phyloP scores from a whole-genome alignment of 1,284 basidiomycete genomes.

The Paramarasmius palmivorus region DNA sequence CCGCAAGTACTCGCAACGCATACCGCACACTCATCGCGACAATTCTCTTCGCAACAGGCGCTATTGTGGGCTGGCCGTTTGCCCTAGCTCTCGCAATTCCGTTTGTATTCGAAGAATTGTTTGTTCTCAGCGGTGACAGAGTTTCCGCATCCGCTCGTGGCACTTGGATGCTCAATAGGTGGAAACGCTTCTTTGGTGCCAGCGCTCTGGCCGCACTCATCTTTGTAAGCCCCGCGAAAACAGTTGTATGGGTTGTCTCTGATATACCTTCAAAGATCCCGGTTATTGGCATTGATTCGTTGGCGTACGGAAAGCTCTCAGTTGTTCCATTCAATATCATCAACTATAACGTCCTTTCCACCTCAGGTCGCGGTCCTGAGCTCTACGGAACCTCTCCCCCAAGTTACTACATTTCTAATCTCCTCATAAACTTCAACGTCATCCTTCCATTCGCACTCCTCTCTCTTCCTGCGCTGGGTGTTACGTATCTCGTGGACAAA shows the following conservation, averaged over 20 bases:
- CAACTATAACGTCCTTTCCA: slow-evolving; percentile 88
- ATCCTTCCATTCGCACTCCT: slow-evolving; percentile 78
- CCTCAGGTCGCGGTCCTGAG: slow-evolving; percentile 74
- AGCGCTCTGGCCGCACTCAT: slow-evolving; percentile 61
- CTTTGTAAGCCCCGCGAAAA: slow-evolving; percentile 77
- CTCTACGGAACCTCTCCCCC: slow-evolving; percentile 93
- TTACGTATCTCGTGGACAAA: slow-evolving; percentile 78
- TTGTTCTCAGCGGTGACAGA: slow-evolving; percentile 73
- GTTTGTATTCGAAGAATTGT: slow-evolving; percentile 90
- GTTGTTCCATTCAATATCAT: slow-evolving; percentile 94
- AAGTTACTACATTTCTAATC: slow-evolving; percentile 83
- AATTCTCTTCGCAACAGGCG: slow-evolving; percentile 77
- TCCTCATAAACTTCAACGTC: slow-evolving; percentile 93
- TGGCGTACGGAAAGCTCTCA: slow-evolving; percentile 81
- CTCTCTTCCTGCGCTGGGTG: slow-evolving; percentile 76
- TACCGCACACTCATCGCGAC: slow-evolving; percentile 66
- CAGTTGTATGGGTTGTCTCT: not conserved
- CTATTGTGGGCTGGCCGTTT: slow-evolving; percentile 96
- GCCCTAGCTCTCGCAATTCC: slow-evolving; percentile 84
- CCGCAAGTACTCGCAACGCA: slow-evolving; percentile 57
- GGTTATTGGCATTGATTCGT: slow-evolving; percentile 79
- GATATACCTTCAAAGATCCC: slow-evolving; percentile 58
- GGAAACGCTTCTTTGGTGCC: slow-evolving; percentile 60
- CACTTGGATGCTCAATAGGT: slow-evolving; percentile 65
- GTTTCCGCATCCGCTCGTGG: slow-evolving; percentile 50